Conservation (phyloP, 2,329 filamentous ascomycete genomes). For the Nothopassalora personata region DNA sequence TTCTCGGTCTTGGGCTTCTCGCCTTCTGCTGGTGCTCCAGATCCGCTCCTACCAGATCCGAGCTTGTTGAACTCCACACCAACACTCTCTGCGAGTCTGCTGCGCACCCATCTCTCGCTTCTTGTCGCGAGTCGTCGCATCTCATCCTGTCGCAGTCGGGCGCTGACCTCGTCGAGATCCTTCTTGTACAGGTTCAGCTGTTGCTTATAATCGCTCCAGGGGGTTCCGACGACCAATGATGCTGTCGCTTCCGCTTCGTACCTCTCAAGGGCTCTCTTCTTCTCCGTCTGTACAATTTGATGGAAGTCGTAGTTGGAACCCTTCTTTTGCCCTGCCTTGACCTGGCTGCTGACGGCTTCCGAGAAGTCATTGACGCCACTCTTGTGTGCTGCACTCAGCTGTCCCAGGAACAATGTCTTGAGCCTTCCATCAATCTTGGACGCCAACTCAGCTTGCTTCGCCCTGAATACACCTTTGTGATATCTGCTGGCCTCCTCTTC, state of each 20-base stretch:
- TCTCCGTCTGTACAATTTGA: slow-evolving; percentile 81
- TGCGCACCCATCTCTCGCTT: slow-evolving; percentile 89
- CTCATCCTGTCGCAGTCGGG: slow-evolving; percentile 82
- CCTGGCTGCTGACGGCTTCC: slow-evolving; percentile 76
- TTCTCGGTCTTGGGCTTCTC: slow-evolving; percentile 69
- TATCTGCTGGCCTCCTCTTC: slow-evolving; percentile 88
- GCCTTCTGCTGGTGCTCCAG: slow-evolving; percentile 71
- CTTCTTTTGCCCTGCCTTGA: slow-evolving; percentile 90
- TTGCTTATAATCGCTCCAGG: slow-evolving; percentile 82
- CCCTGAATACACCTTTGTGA: slow-evolving; percentile 88
- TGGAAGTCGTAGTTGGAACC: slow-evolving; percentile 90
- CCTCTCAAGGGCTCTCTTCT: slow-evolving; percentile 64
- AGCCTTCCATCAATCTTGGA: slow-evolving; percentile 81
- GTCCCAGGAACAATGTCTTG: slow-evolving; percentile 82
- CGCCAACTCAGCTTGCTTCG: slow-evolving; percentile 80
- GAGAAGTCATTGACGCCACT: slow-evolving; percentile 76
- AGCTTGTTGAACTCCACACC: slow-evolving; percentile 95
- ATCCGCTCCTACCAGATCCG: slow-evolving; percentile 77
- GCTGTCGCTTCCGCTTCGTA: slow-evolving; percentile 73
- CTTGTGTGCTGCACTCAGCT: slow-evolving; percentile 85
- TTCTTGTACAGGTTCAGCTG: slow-evolving; percentile 78
- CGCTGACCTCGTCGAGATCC: slow-evolving; percentile 84
- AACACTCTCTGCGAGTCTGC: slow-evolving; percentile 77
- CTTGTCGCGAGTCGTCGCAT: slow-evolving; percentile 88
- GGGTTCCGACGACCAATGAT: slow-evolving; percentile 68